Evolutionary conservation across 139 green algal genomes (phyloP).

Genomic region (Chlamydomonas sphaeroides): DNA sequence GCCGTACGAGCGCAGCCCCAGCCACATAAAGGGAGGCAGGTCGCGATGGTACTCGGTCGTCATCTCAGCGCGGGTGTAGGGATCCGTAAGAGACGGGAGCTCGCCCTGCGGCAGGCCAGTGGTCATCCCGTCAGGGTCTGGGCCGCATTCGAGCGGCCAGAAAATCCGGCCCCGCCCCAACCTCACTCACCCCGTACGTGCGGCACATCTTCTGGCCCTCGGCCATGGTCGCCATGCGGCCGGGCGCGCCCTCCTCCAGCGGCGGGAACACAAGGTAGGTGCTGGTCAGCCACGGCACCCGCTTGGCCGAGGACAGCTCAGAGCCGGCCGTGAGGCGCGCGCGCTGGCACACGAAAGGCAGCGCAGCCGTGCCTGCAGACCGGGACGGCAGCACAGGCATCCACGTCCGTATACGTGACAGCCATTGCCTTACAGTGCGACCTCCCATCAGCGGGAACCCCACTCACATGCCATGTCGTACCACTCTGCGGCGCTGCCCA

Average conservation of each 20-base stretch:
- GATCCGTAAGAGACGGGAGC: not conserved
- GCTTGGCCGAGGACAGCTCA: too few species aligned
- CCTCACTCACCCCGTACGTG: not conserved
- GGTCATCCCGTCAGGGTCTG: too few species aligned
- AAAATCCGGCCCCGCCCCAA: too few species aligned
- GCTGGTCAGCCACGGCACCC: not conserved
- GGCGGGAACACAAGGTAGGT: not conserved
- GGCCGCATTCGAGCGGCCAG: too few species aligned
- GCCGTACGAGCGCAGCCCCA: not conserved
- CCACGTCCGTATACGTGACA: too few species aligned
- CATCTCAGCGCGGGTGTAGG: not conserved
- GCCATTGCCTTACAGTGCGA: too few species aligned
- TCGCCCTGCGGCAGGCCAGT: not conserved
- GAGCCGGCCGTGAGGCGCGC: not conserved
- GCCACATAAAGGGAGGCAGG: not conserved
- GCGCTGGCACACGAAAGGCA: not conserved
- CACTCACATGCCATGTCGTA: not conserved
- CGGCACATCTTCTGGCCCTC: not conserved
- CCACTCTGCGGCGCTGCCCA: not conserved
- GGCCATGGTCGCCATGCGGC: not conserved
- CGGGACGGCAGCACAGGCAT: too few species aligned
- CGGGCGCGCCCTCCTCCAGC: too few species aligned
- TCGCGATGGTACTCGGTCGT: not conserved
- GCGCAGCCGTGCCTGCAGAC: not conserved
- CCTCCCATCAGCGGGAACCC: too few species aligned